Evolutionary conservation across 108 stramenopile genomes (phyloP), one percentile per base, ranked within the genome.

Genomic region (Schizochytrium sp.): DNA sequence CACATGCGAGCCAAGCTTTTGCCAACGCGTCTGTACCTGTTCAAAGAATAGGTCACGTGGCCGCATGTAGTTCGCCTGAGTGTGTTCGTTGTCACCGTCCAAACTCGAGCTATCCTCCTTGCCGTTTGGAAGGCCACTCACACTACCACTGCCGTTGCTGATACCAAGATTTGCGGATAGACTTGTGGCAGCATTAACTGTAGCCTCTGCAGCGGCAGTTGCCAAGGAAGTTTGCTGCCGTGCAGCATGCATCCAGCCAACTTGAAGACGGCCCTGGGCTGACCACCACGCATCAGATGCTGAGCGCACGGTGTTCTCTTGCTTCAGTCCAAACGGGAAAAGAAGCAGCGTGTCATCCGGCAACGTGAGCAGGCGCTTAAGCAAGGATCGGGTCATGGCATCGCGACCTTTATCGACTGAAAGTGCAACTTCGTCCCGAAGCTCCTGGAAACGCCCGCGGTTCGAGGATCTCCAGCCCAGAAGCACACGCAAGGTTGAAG

Each of bases 231-330:
- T 44, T 69, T 7, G 42, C 42, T 12, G 10, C 64, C 44, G 64
- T 7, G 64, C 12, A 38, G 15, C 28, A 55, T 55, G 76, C 10
- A 42, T 12, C 3, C 49, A 53, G 53, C 53, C 53, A 0, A 83
- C n/a, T 12, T 40, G 47, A 13, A 83, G 53, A 42, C 76, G 76
- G 76, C 76, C 76, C 76, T 83, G 76, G 17, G 76, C 76, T 38
- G 76, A 83, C 76, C 76, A 83, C 76, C 76, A 83, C 10, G 76
- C 76, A 28, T 55, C 50, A 10, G 76, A 83, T 17, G 76, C 50
- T 10, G 47, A 38, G 8, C 55, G 19, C n/a, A 55, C 50, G 17
- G 76, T 83, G 10, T 49, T 49, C 15, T 83, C 76, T 40, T 83
- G 50, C 45, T 38, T n/a, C 12, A 83, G 50, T 17, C 53, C 76